Conservation (phyloP, 164 flowering plant species). For the Tetracentron sinense region DNA sequence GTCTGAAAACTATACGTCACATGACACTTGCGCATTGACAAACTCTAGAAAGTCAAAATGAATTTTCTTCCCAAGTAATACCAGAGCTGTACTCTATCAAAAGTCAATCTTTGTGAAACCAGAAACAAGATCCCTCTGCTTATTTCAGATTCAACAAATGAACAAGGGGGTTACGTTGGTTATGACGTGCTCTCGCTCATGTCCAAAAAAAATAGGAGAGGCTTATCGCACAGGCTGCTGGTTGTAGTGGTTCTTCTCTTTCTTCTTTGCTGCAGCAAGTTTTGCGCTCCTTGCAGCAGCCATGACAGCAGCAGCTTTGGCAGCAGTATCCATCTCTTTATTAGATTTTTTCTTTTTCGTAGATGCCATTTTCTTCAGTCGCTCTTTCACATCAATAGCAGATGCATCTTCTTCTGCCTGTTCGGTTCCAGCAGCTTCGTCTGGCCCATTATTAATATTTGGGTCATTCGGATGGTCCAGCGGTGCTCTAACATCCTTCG, state of each 20-base stretch:
- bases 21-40: conserved; percentile 8
- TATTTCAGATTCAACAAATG: conserved; percentile 34
- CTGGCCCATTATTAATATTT: conserved; percentile 21
- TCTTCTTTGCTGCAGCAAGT: conserved; percentile 97
- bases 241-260: conserved; percentile 83
- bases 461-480: conserved; percentile 34
- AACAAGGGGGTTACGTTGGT: conserved; percentile 22
- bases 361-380: conserved; percentile 67
- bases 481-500: conserved; percentile 46
- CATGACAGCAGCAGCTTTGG: conserved; percentile 77
- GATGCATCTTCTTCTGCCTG: conserved; percentile 36
- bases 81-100: conserved; percentile 13
- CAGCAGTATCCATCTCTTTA: conserved; percentile 86
- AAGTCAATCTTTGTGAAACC: conserved; percentile 6
- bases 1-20: conserved; percentile 2
- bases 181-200: conserved; percentile 18
- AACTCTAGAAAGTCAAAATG: conserved; percentile 8
- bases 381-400: conserved; percentile 68
- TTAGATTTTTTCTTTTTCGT: conserved; percentile 79
- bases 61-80: conserved; percentile 5
- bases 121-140: conserved; percentile 25
- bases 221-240: conserved; percentile 58
- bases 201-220: conserved; percentile 6
- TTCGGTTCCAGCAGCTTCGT: conserved; percentile 30
- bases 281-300: conserved; percentile 80